A percentile compares a stretch with the other conserved stretches of the same genome.
phyloP scores from a whole-genome alignment of 2,329 filamentous ascomycete species.

The Ophiostoma pallidulum region DNA sequence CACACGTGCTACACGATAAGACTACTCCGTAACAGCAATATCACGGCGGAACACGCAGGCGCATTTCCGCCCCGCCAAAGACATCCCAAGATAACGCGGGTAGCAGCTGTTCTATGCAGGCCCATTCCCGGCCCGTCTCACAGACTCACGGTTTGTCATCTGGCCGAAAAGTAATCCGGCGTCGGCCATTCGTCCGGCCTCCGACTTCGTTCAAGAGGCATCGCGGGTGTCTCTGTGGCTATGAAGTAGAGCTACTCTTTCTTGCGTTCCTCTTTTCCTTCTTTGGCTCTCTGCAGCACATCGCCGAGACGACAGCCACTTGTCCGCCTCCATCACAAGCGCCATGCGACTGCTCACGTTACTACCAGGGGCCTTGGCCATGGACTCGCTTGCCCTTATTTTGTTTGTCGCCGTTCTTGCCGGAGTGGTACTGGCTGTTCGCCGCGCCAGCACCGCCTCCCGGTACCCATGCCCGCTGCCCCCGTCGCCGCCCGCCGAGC shows the following conservation, averaged over 20 bases:
- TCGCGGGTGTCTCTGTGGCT: no score
- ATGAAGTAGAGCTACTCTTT: no score
- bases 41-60: not conserved
- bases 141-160: no score
- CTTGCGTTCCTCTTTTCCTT: not conserved
- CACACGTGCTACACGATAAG: not conserved
- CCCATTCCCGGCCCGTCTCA: no score
- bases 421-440: not conserved
- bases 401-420: not conserved
- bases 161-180: not conserved
- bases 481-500: not conserved
- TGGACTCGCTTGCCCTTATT: not conserved
- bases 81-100: not conserved
- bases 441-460: not conserved
- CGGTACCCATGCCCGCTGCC: constrained; percentile 1
- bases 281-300: not conserved
- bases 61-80: not conserved
- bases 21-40: not conserved
- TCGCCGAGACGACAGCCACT: not conserved
- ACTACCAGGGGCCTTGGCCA: not conserved
- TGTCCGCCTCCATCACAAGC: not conserved
- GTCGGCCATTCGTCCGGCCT: not conserved
- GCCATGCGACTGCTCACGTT: not conserved
- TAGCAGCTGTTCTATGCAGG: not conserved
- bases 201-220: not conserved